Evolutionary conservation across 257 asterid species (phyloP), one percentile per base, ranked within the genome.

Genomic region (Coffea eugenioides): DNA sequence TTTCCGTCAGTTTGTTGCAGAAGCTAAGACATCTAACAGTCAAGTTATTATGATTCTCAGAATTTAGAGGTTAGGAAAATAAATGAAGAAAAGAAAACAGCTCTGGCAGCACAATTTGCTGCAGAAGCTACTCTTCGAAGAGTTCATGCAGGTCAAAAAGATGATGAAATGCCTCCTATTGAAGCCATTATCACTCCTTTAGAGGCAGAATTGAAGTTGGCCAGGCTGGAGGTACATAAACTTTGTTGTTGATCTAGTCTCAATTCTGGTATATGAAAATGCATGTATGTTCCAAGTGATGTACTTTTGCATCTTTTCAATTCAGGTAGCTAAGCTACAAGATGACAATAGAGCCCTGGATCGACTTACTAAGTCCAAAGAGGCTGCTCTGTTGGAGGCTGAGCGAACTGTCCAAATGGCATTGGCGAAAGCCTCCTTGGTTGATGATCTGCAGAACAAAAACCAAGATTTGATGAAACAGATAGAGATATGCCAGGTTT

Each of bases 51-150:
- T 27, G 69, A 79, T 52, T 85, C 84, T 84, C 90, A 95, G 98
- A 93, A 91, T 85, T 91, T 95, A 76, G 98, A 95, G 84, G 84
- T 90, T 49, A 95, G 90, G 90, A 95, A 88, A 87, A 80, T 88
- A 80, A 91, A 90, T 86, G 98, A 95, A 85, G 98, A 94, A 89
- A 94, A 89, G 83, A 94, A 89, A 84, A 87, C 92, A 69, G 91
- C 96, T 68, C 74, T 91, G 82, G 93, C 98, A 52, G 96, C 94
- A 76, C 98, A 94, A 85, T 93, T 88, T 88, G 97, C 97, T 90
- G 98, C 95, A 59, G 98, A 95, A 89, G 97, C 98, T 75, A 95
- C 97, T 14, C 97, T 95, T 77, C 90, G 98, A 79, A 87, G 98
- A 87, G 98, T 93, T 74, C 98, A 95, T 86, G 94, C 97, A 31